Evolutionary conservation across 2,329 filamentous ascomycete species (phyloP).

Genomic region (Xylariaceae sp.): DNA sequence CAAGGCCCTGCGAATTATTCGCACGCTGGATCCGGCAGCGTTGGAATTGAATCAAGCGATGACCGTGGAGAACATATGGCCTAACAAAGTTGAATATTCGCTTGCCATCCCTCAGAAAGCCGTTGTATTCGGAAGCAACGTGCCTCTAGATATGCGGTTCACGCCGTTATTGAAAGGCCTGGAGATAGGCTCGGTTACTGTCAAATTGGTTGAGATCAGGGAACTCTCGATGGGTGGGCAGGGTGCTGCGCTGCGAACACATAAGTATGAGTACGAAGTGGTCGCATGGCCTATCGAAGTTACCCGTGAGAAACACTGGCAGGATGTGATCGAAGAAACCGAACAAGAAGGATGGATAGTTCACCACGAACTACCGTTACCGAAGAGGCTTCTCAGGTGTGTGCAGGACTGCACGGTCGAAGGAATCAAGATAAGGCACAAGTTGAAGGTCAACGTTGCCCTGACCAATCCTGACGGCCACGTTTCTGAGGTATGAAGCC

Average conservation of each 20-base stretch:
- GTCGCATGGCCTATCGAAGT: constrained; percentile 53
- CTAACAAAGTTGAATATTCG: constrained; percentile 94
- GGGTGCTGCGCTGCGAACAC: constrained; percentile 44
- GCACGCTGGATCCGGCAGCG: constrained; percentile 69
- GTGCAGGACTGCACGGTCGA: constrained; percentile 84
- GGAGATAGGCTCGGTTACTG: constrained; percentile 73
- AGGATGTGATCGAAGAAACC: constrained; percentile 62
- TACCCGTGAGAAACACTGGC: constrained; percentile 57
- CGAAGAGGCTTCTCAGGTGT: constrained; percentile 75
- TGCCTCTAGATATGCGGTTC: constrained; percentile 79
- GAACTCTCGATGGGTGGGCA: constrained; percentile 54
- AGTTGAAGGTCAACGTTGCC: constrained; percentile 84
- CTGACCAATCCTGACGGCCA: constrained; percentile 94
- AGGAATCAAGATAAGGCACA: constrained; percentile 88
- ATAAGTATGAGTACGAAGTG: constrained; percentile 61
- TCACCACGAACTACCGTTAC: constrained; percentile 61
- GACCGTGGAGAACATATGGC: constrained; percentile 96
- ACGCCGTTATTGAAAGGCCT: constrained; percentile 86
- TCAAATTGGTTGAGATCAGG: constrained; percentile 73
- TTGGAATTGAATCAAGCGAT: constrained; percentile 80
- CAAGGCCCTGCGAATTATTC: constrained; percentile 71
- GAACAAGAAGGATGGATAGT: constrained; percentile 61
- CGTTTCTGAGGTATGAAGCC: constrained; percentile 68
- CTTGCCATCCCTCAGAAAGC: constrained; percentile 92
- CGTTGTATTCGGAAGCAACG: constrained; percentile 82